Evolutionary conservation across 805 yeast species (phyloP).

Genomic region (Ogataea glucozyma): DNA sequence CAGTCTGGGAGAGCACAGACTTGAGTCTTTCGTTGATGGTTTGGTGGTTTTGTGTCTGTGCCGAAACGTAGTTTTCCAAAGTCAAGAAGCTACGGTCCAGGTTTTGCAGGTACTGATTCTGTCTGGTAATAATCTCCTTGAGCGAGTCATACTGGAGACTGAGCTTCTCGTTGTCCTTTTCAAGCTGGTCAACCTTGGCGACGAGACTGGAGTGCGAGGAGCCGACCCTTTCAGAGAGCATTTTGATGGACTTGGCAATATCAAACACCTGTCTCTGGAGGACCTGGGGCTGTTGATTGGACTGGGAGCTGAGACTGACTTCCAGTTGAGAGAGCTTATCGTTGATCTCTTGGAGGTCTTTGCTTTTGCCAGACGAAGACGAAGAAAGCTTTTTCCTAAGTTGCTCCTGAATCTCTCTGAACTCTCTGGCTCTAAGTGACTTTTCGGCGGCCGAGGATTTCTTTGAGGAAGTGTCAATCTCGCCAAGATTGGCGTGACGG

Average conservation of each 20-base stretch:
- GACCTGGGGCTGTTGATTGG: constrained; percentile 11
- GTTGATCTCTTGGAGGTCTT: constrained; percentile 7
- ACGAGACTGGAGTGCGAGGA: constrained; percentile 7
- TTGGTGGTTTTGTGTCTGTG: constrained; percentile 23
- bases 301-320: constrained; percentile 6
- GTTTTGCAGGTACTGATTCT: constrained; percentile 19
- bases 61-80: constrained; percentile 19
- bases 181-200: constrained; percentile 9
- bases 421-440: constrained; percentile 8
- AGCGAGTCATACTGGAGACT: constrained; percentile 17
- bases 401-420: constrained; percentile 23
- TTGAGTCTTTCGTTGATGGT: constrained; percentile 19
- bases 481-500: constrained; percentile 21
- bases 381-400: constrained; percentile 18
- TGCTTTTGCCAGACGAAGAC: background rate
- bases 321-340: constrained; percentile 13
- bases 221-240: constrained; percentile 13
- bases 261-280: constrained; percentile 27
- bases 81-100: constrained; percentile 19
- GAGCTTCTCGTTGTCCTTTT: constrained; percentile 15
- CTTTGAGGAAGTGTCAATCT: constrained; percentile 10
- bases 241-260: constrained; percentile 20
- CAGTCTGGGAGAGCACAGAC: constrained; percentile 13
- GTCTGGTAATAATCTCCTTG: constrained; percentile 13
- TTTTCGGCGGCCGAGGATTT: constrained; percentile 25